Evolutionary conservation across 1,139 yeast genomes (phyloP), one percentile per base, ranked within the genome.

Genomic region (Kurtzmaniella quercitrusa): DNA sequence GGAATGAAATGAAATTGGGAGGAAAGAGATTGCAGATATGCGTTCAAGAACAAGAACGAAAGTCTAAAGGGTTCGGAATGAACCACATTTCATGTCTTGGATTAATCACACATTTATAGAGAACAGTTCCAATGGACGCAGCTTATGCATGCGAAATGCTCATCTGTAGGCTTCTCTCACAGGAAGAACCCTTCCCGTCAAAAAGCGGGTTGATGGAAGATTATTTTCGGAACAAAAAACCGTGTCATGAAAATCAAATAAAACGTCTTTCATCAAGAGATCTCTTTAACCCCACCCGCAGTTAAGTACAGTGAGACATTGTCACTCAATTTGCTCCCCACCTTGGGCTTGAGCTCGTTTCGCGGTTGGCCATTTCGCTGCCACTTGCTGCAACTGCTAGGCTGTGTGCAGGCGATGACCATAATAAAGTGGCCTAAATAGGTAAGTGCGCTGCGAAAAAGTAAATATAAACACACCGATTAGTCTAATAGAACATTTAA

Each of bases 381-480:
- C n/a, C n/a, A 11, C 14, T 12, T 26, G 30, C 30, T 26, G 30
- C 30, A 26, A 4, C 30, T 14, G 6, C 5, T 9, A 9, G n/a
- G 4, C 12, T 26, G n/a, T 26, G n/a, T 26, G 30, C 30, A 26
- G 30, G 30, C 30, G n/a, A 6, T 5, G 30, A 9, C 30, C 30
- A 26, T 26, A 26, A 26, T 26, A 26, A 9, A 11, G 30, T 14
- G 18, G 34, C 34, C 17, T 14, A 14, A 30, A 14, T 16, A 14
- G 34, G 34, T 7, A 30, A 14, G 3, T 30, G 18, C 11, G 34
- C 34, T 30, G 34, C 34, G 34, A 30, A 30, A 22, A 30, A 14
- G 34, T 30, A 30, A 30, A 30, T 18, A 30, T 8, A 30, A 30
- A 30, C 34, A 30, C 34, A 9, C 34, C 34, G 11, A 30, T 30